phyloP scores from a whole-genome alignment of 1,139 yeast genomes.

The Yamadazyma aaseri region DNA sequence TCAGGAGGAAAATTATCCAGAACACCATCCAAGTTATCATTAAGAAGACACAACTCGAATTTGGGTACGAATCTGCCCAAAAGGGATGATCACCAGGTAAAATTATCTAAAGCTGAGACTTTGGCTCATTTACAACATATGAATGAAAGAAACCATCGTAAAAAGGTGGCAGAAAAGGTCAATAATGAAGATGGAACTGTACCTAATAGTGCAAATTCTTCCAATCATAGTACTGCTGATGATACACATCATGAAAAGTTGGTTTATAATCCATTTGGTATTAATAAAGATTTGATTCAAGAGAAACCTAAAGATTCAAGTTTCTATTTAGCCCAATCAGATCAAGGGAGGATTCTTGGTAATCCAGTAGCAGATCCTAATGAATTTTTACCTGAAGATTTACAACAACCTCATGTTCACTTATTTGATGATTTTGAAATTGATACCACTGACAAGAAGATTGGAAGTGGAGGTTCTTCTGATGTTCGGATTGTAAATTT shows the following conservation, averaged over 20 bases:
- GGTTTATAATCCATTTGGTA: conserved; percentile 47
- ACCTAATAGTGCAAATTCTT: conserved; percentile 5
- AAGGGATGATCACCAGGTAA: conserved; percentile 19
- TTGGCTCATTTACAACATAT: conserved; percentile 36
- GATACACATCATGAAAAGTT: conserved; percentile 30
- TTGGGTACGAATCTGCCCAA: conserved; percentile 3
- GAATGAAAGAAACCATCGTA: conserved; percentile 28
- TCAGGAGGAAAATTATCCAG: conserved; percentile 10
- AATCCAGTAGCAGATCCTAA: conserved; percentile 73
- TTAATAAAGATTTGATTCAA: conserved; percentile 35
- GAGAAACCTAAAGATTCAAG: conserved; percentile 40
- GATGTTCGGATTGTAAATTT: conserved; percentile 56
- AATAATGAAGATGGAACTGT: conserved; percentile 3
- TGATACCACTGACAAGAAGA: conserved; percentile 44
- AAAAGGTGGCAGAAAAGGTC: conserved; percentile 18
- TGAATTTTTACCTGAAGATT: conserved; percentile 55
- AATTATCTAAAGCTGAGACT: conserved; percentile 39
- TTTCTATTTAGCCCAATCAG: conserved; percentile 31
- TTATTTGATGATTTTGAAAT: conserved; percentile 61
- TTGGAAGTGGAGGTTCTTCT: conserved; percentile 76
- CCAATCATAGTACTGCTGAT: conserved; percentile 3
- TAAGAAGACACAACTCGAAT: conserved; percentile 29
- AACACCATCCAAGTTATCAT: conserved; percentile 28
- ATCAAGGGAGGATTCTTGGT: conserved; percentile 47
- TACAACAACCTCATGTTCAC: conserved; percentile 50